Base-by-base conservation (phyloP, 495 filamentous ascomycete species). In the Penicillium paxilli region DNA sequence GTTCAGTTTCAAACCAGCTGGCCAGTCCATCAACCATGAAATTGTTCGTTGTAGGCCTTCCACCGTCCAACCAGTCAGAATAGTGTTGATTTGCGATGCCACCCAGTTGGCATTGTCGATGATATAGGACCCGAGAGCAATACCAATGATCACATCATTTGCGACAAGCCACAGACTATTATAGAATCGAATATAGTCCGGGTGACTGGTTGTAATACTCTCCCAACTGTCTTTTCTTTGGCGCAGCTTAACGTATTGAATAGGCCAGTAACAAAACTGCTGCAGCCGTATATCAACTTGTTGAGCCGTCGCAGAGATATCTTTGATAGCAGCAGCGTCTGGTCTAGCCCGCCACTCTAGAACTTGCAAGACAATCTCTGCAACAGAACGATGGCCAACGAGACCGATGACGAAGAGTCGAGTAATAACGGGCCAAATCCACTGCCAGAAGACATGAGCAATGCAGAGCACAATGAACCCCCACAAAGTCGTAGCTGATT, bases 261-360 rank as follows among this genome's bases (percentile, higher is more conserved):
- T 90, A 4, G 93, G 95, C 93, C 92, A 98, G 67, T 98, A 99
- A 71, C 94, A 98, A 69, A 98, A 98, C 64, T 99, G 94, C 66
- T 97, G 92, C 16, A 99, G 81, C 4, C 94, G 89, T 60, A 99
- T 97, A 71, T 99, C 94, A 28, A 98, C 87, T 67, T 99, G 94
- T 66, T 98, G 94, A n/a, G 94, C 95, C 2, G 93, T 97, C 11
- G 94, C 94, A 30, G 92, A 96, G 12, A 97, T 85, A 68, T 99
- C 94, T 62, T 97, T 98, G 51, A 98, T 69, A 14, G 95, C 94
- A 28, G 90, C 87, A 44, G 87, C 86, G 53, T 88, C 84, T 4
- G 91, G 89, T 32, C 84, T 81, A 33, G 87, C 80, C 47, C 95
- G 84, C 91, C 91, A 98, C 65, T 98, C 94, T 38, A 98, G 75